These are phyloP conservation scores for Plantago lanceolata DNA, from an alignment of 305 asterid genomes.

Conservation along the genomic window DNA sequence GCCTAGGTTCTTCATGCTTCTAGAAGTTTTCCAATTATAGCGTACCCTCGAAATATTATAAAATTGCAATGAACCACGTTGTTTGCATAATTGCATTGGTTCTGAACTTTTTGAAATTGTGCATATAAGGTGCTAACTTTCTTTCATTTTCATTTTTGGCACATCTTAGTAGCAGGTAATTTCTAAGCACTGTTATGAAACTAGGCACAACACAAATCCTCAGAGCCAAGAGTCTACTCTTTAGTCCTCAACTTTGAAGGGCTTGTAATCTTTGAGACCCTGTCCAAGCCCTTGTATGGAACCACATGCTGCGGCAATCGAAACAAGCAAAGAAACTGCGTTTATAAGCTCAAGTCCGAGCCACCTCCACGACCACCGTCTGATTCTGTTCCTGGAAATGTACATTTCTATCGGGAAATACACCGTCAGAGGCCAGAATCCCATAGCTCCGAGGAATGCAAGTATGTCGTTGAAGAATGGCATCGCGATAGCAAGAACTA, in stretches of 20 bases:
- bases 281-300: conserved; percentile 44
- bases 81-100: no score
- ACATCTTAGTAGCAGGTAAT: background rate
- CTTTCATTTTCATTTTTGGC: background rate
- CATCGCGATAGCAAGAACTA: conserved; percentile 38
- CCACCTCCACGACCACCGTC: conserved; percentile 40
- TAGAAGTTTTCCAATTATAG: no score
- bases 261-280: conserved; percentile 38
- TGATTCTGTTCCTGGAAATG: conserved; percentile 38
- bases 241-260: conserved; percentile 30
- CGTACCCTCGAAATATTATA: no score
- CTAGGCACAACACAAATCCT: background rate
- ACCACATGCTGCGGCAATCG: conserved; percentile 55
- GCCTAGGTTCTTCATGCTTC: no score
- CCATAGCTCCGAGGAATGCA: conserved; percentile 49
- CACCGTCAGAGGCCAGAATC: conserved; percentile 58
- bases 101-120: no score
- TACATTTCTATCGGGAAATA: conserved; percentile 50
- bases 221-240: background rate
- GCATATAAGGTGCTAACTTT: no score
- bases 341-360: conserved; percentile 42
- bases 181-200: background rate
- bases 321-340: conserved; percentile 37
- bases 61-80: no score
- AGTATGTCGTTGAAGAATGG: conserved; percentile 56